Evolutionary conservation across 2,329 filamentous ascomycete genomes (phyloP), one percentile per base, ranked within the genome.

Genomic region (Stagonosporopsis vannaccii): DNA sequence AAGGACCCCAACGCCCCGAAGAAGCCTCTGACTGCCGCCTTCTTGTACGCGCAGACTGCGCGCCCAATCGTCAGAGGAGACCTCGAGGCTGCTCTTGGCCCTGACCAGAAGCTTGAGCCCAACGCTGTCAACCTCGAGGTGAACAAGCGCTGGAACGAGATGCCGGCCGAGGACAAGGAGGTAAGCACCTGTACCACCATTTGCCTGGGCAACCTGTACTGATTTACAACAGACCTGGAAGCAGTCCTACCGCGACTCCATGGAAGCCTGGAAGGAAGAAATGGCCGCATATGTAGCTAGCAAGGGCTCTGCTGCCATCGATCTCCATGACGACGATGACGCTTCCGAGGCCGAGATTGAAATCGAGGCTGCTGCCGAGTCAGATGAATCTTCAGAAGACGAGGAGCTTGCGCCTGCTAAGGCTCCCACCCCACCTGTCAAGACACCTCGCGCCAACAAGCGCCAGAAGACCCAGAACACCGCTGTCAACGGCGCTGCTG

Each of bases 1-100:
- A 79, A 75, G 63, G 94, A 98, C 75, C 93, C 93, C 66, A 96
- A 97, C 76, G 93, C 93, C 6, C 94, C 94, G 58, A 98, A 97
- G 85, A 88, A 93, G 46, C 93, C 94, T 8, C 78, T 97, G 72
- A 98, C 94, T 6, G 92, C 94, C 2, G 97, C 96, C 82, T 97
- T 98, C 82, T 82, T 97, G 59, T 98, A 92, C 81, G 92, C 96
- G 83, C 90, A 96, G 76, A 89, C 90, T 62, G 92, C 92, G 62
- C 90, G 95, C 45, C 85, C 88, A 47, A 89, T 91, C 73, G 95
- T 98, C 66, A 89, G 90, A 54, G 83, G 82, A 30, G 92, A 96
- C 67, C 66, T 77, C 9, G 70, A 75, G 58, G 60, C 61, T 32
- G 60, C 65, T n/a, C 67, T 73, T 4, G 71, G 76, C 42, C 84